Evolutionary conservation across 140 eudicot species (phyloP).

Genomic region (Ambrosia hybrid): DNA sequence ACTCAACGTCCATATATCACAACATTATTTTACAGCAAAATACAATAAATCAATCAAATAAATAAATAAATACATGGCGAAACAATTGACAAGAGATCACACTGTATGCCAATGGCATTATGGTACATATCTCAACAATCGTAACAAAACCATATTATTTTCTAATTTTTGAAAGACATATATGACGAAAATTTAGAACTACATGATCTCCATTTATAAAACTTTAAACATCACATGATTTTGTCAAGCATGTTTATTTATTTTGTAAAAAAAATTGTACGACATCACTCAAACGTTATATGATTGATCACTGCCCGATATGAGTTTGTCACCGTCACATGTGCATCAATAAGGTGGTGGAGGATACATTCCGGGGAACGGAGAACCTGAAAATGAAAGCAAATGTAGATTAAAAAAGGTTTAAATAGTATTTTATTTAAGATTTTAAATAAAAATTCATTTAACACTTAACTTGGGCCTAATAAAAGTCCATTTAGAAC

Average conservation of each 20-base stretch:
- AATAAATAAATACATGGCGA: neutral
- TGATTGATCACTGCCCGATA: neutral
- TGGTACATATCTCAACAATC: neutral
- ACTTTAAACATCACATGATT: neutral
- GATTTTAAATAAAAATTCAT: too few relatives aligned
- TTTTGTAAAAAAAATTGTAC: neutral
- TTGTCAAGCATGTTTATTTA: neutral
- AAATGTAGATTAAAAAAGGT: slow-evolving; percentile 1
- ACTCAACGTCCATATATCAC: neutral
- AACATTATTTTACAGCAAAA: neutral
- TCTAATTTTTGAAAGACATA: neutral
- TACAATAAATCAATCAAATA: slow-evolving; percentile 2
- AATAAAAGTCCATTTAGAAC: too few relatives aligned
- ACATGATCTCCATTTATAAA: slow-evolving; percentile 1
- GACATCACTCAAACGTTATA: neutral
- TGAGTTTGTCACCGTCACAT: neutral
- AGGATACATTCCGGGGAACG: slow-evolving; percentile 64
- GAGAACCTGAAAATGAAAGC: slow-evolving; percentile 40
- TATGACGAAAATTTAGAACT: neutral
- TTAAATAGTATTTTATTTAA: too few relatives aligned
- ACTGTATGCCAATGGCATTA: neutral
- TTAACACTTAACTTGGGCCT: too few relatives aligned
- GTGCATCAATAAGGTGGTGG: slow-evolving; percentile 56
- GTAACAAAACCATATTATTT: neutral
- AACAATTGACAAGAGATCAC: neutral